phyloP scores from a whole-genome alignment of 2,329 filamentous ascomycete genomes.

The Didymellaceae sp. region DNA sequence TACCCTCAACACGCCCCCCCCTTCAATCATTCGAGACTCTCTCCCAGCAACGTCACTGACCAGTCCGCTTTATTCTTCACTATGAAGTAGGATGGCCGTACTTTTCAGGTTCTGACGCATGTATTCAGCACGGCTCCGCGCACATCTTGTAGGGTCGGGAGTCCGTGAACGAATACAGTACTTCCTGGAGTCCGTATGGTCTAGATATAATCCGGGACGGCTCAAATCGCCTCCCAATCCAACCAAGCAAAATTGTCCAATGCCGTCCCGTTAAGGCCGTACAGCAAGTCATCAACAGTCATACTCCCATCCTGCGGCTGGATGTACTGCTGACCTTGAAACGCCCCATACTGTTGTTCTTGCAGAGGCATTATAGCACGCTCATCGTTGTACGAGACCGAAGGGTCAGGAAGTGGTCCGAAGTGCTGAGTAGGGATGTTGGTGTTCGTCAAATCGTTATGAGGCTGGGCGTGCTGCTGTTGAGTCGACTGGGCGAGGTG shows the following conservation, averaged over 20 bases:
- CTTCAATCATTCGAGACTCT: too few relatives aligned
- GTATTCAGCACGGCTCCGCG: too few relatives aligned
- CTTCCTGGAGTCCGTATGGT: too few relatives aligned
- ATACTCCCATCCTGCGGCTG: slow-evolving; percentile 16
- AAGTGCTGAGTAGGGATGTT: neutral
- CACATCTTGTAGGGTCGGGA: too few relatives aligned
- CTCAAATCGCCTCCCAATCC: slow-evolving; percentile 21
- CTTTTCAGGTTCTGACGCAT: too few relatives aligned
- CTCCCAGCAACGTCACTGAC: too few relatives aligned
- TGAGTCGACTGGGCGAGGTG: neutral
- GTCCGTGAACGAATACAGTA: too few relatives aligned
- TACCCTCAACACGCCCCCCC: too few relatives aligned
- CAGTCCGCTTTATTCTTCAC: too few relatives aligned
- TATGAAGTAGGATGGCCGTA: too few relatives aligned
- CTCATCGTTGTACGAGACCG: neutral
- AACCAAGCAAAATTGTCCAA: slow-evolving; percentile 29
- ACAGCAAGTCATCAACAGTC: slow-evolving; percentile 32
- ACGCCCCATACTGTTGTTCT: neutral
- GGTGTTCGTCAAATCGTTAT: too few relatives aligned
- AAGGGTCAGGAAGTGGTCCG: neutral
- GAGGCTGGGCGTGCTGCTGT: too few relatives aligned
- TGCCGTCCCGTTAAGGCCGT: slow-evolving; percentile 34
- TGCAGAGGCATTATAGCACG: neutral
- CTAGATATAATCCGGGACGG: neutral
- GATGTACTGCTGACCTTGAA: neutral